Conservation (phyloP, 2,329 filamentous ascomycete genomes). For the Aciculosporium take region DNA sequence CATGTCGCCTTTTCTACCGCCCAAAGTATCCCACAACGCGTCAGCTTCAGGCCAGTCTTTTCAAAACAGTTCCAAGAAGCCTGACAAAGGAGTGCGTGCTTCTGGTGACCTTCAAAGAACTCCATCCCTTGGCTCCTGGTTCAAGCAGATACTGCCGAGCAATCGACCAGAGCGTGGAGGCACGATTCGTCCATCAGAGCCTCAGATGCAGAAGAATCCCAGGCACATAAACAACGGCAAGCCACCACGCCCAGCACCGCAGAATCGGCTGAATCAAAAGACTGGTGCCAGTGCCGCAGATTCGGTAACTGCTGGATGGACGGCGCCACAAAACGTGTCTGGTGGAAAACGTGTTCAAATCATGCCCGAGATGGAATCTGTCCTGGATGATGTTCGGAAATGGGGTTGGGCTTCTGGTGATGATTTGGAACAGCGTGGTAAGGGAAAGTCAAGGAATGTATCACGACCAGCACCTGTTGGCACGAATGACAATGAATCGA, state of each 20-base stretch:
- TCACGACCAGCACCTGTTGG: background rate
- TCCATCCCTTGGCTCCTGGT: conserved; percentile 23
- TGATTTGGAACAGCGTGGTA: conserved; percentile 5
- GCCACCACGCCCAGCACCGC: conserved; percentile 5
- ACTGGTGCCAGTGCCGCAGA: conserved; percentile 16
- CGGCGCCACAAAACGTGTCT: conserved; percentile 18
- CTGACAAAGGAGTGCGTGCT: background rate
- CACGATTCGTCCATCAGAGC: conserved; percentile 24
- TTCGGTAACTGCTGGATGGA: conserved; percentile 21
- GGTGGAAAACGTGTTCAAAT: background rate
- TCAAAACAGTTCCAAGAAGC: background rate
- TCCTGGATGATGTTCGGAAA: conserved; percentile 3
- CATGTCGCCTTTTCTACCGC: conserved; percentile 13
- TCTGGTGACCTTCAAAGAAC: conserved; percentile 3
- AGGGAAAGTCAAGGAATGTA: background rate
- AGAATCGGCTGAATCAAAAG: conserved; percentile 7
- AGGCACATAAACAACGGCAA: background rate
- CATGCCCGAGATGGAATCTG: background rate
- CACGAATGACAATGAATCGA: background rate
- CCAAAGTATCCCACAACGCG: conserved; percentile 8
- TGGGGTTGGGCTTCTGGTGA: conserved; percentile 10
- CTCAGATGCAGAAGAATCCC: conserved; percentile 14
- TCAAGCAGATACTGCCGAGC: conserved; percentile 33
- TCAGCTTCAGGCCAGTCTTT: conserved; percentile 4
- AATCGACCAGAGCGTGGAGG: conserved; percentile 36